phyloP scores from a whole-genome alignment of 2,329 filamentous ascomycete genomes.

The Sclerotinia nivalis region DNA sequence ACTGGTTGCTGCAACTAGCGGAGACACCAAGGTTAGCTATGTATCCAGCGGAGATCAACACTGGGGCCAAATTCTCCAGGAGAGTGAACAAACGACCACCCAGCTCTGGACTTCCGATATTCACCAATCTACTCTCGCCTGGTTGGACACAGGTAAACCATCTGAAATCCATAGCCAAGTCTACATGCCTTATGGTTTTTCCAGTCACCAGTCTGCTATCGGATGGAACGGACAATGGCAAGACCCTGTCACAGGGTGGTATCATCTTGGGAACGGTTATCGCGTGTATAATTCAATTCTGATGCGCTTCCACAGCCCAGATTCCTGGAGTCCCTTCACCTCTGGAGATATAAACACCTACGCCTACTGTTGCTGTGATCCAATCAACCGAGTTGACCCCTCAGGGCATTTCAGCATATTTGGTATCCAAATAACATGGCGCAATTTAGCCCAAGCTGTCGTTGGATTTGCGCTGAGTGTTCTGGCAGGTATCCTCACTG shows the following conservation, averaged over 20 bases:
- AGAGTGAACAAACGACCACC: background rate
- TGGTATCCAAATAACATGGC: background rate
- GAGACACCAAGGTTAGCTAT: background rate
- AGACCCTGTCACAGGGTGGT: background rate
- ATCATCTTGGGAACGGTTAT: background rate
- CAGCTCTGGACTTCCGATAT: background rate
- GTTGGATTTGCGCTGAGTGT: background rate
- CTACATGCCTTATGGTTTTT: background rate
- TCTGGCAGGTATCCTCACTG: slow-evolving; percentile 4
- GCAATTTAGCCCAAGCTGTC: background rate
- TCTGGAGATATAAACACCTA: background rate
- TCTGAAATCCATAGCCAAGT: background rate
- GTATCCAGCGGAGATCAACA: background rate
- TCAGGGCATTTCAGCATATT: background rate
- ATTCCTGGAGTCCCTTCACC: background rate
- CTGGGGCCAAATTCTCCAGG: background rate
- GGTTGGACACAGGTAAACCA: background rate
- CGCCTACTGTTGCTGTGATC: background rate
- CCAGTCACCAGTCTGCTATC: background rate
- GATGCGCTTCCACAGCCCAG: background rate
- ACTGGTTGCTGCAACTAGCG: background rate
- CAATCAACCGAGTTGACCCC: slow-evolving; percentile 1
- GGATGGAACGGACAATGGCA: background rate
- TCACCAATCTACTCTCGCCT: background rate
- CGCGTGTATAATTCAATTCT: background rate